A percentile compares a stretch with the other conserved stretches of the same genome.
Evolutionary conservation across 805 yeast genomes (phyloP).

Genomic region (Candida orba): DNA sequence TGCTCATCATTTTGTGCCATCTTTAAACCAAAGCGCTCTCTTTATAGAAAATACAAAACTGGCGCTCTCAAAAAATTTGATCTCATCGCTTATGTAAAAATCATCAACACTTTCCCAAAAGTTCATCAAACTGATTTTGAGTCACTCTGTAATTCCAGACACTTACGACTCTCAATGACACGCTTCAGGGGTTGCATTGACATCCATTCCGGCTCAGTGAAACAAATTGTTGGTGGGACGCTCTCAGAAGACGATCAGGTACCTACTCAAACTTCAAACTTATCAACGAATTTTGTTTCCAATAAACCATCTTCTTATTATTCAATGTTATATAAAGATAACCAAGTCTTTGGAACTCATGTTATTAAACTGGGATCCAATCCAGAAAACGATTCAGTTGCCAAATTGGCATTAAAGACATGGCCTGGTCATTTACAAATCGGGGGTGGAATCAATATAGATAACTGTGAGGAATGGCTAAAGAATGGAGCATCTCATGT

Average conservation of each 20-base stretch:
- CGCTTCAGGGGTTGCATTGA: constrained; percentile 91
- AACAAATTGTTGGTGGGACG: constrained; percentile 95
- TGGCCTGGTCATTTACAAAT: constrained; percentile 77
- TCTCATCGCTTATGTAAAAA: background rate
- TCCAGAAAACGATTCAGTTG: constrained; percentile 75
- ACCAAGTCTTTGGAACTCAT: constrained; percentile 70
- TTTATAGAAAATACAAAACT: too few relatives aligned
- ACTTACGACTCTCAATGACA: constrained; percentile 49
- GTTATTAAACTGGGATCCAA: constrained; percentile 84
- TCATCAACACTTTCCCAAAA: too few relatives aligned
- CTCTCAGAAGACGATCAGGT: constrained; percentile 47
- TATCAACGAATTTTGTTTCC: constrained; percentile 74
- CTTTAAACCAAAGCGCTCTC: too few relatives aligned
- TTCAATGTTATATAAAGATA: constrained; percentile 57
- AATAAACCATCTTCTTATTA: constrained; percentile 66
- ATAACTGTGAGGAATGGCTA: constrained; percentile 76
- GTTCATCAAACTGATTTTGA: too few relatives aligned
- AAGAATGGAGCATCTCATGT: constrained; percentile 76
- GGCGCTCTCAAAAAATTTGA: background rate
- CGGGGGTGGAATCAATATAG: constrained; percentile 84
- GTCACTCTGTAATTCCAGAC: too few relatives aligned
- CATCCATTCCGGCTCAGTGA: constrained; percentile 89
- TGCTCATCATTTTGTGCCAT: constrained; percentile 11
- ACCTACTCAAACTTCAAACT: constrained; percentile 23
- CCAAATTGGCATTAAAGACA: constrained; percentile 59